These are phyloP conservation scores for Russula griseocarnosa DNA, from an alignment of 768 basidiomycete genomes.

Conservation along the genomic window DNA sequence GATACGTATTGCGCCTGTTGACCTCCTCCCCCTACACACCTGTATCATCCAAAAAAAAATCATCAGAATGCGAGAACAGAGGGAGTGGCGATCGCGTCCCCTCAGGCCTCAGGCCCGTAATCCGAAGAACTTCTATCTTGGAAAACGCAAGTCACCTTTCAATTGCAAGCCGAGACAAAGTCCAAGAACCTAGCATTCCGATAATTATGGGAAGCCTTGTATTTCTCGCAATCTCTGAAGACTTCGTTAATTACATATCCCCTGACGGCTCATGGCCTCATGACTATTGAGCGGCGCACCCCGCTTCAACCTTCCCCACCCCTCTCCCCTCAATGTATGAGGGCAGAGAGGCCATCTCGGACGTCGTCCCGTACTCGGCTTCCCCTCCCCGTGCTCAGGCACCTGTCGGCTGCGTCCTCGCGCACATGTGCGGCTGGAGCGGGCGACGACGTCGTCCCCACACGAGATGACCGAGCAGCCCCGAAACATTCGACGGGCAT, in stretches of 20 bases:
- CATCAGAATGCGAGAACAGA: background rate
- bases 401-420: background rate
- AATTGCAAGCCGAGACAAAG: background rate
- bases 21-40: background rate
- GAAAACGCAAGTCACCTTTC: background rate
- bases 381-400: background rate
- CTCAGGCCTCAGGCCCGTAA: background rate
- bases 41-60: background rate
- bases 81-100: background rate
- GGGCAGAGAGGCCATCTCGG: too few relatives aligned
- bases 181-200: background rate
- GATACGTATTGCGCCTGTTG: background rate
- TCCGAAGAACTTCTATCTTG: conserved; percentile 9
- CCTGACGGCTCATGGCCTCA: background rate
- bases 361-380: background rate
- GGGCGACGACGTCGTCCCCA: background rate
- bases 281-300: background rate
- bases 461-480: background rate
- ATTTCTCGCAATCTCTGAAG: conserved; percentile 11
- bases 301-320: background rate
- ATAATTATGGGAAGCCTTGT: conserved; percentile 8
- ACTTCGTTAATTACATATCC: conserved; percentile 9
- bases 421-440: background rate
- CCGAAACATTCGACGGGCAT: background rate
- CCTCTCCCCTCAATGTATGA: background rate